Percentiles rank a stretch among this genome's conserved stretches.
These are phyloP conservation scores for Brasenia schreberi DNA, from an alignment of 164 flowering plant genomes.

Conservation along the genomic window DNA sequence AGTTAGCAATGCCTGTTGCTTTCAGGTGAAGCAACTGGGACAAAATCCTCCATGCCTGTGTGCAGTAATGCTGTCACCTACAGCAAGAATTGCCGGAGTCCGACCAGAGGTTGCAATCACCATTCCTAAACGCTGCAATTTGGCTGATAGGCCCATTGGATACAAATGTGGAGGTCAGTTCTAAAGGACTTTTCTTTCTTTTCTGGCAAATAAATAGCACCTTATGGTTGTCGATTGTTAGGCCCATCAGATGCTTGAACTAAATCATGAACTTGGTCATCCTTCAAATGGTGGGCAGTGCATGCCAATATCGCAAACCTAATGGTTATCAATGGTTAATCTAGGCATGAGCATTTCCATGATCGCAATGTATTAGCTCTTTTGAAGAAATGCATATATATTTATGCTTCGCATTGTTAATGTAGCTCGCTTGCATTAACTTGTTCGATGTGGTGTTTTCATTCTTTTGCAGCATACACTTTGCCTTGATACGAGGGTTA, in stretches of 20 bases:
- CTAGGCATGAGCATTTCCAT: no score
- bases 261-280: not conserved
- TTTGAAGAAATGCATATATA: no score
- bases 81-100: constrained; percentile 34
- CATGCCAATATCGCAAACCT: no score
- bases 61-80: constrained; percentile 60
- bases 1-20: constrained; percentile 32
- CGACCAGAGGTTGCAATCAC: constrained; percentile 53
- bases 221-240: not conserved
- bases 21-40: constrained; percentile 29
- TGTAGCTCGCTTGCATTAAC: not conserved
- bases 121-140: constrained; percentile 73
- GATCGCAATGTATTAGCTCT: no score
- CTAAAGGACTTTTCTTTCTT: not conserved
- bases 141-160: constrained; percentile 50
- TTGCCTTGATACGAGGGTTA: constrained; percentile 23
- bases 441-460: not conserved
- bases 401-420: not conserved
- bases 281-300: not conserved
- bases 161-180: constrained; percentile 60
- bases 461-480: constrained; percentile 40
- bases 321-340: no score
- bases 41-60: constrained; percentile 59
- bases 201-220: not conserved
- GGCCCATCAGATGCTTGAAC: not conserved